Evolutionary conservation across 495 filamentous ascomycete species (phyloP).

Genomic region (Baudoinia panamericana): DNA sequence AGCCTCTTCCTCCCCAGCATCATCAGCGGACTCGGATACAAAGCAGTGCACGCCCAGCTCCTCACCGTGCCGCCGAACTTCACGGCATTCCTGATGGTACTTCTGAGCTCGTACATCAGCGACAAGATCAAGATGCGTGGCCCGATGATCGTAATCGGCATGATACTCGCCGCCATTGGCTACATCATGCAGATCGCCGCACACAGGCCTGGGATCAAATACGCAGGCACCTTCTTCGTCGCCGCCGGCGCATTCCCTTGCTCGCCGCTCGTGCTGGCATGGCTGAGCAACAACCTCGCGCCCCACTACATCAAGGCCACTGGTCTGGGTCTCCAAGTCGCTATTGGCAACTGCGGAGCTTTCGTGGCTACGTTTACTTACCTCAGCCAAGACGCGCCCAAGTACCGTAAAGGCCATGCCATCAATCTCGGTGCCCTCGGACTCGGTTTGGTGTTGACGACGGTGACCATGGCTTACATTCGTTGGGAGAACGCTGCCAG

Average conservation of each 20-base stretch:
- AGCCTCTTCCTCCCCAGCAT: constrained; percentile 27
- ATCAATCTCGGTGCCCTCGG: constrained; percentile 36
- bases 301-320: constrained; percentile 40
- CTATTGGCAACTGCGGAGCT: constrained; percentile 37
- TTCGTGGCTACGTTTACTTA: constrained; percentile 43
- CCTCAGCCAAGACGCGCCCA: constrained; percentile 34
- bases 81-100: constrained; percentile 18
- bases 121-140: constrained; percentile 21
- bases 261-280: constrained; percentile 25
- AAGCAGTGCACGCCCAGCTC: constrained; percentile 16
- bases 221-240: constrained; percentile 23
- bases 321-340: constrained; percentile 34
- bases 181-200: constrained; percentile 24
- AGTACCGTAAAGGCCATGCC: constrained; percentile 35
- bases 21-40: constrained; percentile 20
- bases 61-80: constrained; percentile 24
- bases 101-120: constrained; percentile 12
- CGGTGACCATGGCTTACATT: constrained; percentile 30
- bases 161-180: constrained; percentile 17
- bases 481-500: constrained; percentile 38
- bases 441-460: constrained; percentile 29
- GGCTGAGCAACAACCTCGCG: constrained; percentile 34
- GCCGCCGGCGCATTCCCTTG: constrained; percentile 22
- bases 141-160: constrained; percentile 17
- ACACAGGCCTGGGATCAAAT: constrained; percentile 16